A percentile compares a stretch with the other conserved stretches of the same genome.
Conservation (phyloP, 2,329 filamentous ascomycete species). For the Sphaerostilbella broomeana region DNA sequence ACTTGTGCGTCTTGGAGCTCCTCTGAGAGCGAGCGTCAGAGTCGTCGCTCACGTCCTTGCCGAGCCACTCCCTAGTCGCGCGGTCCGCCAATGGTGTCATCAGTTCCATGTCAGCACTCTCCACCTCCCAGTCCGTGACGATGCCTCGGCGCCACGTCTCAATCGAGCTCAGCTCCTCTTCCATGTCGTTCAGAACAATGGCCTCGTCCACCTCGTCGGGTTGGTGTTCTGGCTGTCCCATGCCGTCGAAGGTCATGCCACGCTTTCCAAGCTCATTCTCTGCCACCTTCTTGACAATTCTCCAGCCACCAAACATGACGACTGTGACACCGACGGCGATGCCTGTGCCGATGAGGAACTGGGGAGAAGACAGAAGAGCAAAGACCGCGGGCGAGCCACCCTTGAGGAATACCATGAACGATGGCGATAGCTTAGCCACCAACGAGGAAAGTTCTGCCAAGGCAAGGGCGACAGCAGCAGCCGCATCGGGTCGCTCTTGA, state of each 20-base stretch:
- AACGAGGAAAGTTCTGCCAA: conserved; percentile 85
- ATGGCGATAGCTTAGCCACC: conserved; percentile 75
- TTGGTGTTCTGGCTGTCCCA: conserved; percentile 24
- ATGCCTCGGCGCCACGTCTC: conserved; percentile 55
- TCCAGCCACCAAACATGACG: conserved; percentile 92
- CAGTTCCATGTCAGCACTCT: conserved; percentile 47
- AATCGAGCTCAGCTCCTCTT: conserved; percentile 52
- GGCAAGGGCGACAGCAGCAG: conserved; percentile 87
- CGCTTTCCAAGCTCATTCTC: conserved; percentile 30
- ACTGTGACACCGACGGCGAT: conserved; percentile 89
- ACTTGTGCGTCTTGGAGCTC: conserved; percentile 27
- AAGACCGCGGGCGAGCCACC: conserved; percentile 78
- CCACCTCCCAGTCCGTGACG: conserved; percentile 34
- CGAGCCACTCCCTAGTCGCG: conserved; percentile 19
- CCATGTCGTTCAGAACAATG: conserved; percentile 48
- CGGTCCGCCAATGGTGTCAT: conserved; percentile 51
- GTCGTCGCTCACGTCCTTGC: conserved; percentile 29
- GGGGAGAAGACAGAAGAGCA: conserved; percentile 76
- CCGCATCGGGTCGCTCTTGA: conserved; percentile 70
- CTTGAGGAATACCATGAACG: conserved; percentile 69
- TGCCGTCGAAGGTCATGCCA: conserved; percentile 24
- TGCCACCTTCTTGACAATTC: conserved; percentile 84
- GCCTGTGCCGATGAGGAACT: conserved; percentile 89
- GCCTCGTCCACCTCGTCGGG: conserved; percentile 46
- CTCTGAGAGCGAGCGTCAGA: conserved; percentile 33